These are phyloP conservation scores for Penicillium corylophilum DNA, from an alignment of 2,329 filamentous ascomycete species.

Conservation along the genomic window DNA sequence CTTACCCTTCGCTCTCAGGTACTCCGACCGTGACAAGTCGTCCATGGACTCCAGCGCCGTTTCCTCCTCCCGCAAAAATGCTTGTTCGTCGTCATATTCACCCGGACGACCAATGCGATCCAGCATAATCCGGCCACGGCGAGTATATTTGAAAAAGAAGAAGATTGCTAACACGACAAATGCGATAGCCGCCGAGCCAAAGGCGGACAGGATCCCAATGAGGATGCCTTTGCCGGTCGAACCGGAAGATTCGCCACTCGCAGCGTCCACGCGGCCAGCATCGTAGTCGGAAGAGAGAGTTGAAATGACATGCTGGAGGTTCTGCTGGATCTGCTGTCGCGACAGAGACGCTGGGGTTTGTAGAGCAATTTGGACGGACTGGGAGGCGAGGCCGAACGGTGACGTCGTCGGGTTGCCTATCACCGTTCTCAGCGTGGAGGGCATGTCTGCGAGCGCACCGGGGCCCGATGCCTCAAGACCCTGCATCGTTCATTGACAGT, in stretches of 20 bases:
- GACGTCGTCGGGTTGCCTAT: conserved; percentile 30
- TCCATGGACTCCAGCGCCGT: conserved; percentile 96
- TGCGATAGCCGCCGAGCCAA: conserved; percentile 85
- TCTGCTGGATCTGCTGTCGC: conserved; percentile 21
- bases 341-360: conserved; percentile 16
- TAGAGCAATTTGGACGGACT: conserved; percentile 11
- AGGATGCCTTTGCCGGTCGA: conserved; percentile 75
- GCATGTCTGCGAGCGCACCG: conserved; percentile 35
- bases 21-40: conserved; percentile 84
- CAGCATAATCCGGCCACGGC: conserved; percentile 82
- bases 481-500: conserved; percentile 41
- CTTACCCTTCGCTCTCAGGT: conserved; percentile 89
- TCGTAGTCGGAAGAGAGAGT: conserved; percentile 26
- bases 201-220: conserved; percentile 91
- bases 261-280: conserved; percentile 25
- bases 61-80: conserved; percentile 88
- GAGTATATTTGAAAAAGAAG: conserved; percentile 92
- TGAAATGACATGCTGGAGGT: conserved; percentile 43
- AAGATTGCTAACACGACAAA: conserved; percentile 75
- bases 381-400: conserved; percentile 21
- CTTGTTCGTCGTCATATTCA: conserved; percentile 97
- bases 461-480: conserved; percentile 40
- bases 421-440: conserved; percentile 35
- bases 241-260: conserved; percentile 45
- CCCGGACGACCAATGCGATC: conserved; percentile 91